A percentile compares a stretch with the other conserved stretches of the same genome.
Conservation (phyloP, 768 basidiomycete species). For the Gloeophyllum trabeum region DNA sequence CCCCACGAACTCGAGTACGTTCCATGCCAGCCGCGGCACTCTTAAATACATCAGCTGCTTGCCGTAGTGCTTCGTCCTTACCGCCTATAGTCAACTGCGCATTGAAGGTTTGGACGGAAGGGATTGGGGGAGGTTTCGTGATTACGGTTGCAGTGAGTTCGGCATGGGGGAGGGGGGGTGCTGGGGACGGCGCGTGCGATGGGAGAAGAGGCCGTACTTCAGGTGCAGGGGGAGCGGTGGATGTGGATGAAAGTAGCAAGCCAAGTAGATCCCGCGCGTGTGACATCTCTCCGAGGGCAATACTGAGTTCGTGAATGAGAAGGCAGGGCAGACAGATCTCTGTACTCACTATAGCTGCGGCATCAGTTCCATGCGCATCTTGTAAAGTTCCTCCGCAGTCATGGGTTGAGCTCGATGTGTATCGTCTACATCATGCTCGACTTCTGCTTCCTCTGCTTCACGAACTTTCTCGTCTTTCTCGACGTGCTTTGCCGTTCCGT, state of each 20-base stretch:
- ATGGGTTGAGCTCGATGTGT: conserved; percentile 33
- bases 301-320: conserved; percentile 23
- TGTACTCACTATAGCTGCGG: conserved; percentile 62
- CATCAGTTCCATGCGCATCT: conserved; percentile 63
- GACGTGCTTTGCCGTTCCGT: conserved; percentile 13
- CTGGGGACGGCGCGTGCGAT: conserved; percentile 4
- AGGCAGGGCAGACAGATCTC: background rate
- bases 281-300: conserved; percentile 71
- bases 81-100: conserved; percentile 63
- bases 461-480: conserved; percentile 12
- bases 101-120: conserved; percentile 62
- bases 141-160: conserved; percentile 52
- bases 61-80: conserved; percentile 71
- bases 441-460: conserved; percentile 17
- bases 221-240: conserved; percentile 22
- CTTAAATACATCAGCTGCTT: conserved; percentile 63
- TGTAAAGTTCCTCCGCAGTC: conserved; percentile 61
- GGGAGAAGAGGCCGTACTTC: conserved; percentile 2
- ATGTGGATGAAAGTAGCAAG: conserved; percentile 36
- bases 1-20: conserved; percentile 43
- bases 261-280: conserved; percentile 63
- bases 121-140: conserved; percentile 36
- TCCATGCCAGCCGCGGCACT: conserved; percentile 62
- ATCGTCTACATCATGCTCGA: conserved; percentile 17
- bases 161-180: conserved; percentile 10